Evolutionary conservation across 1,284 basidiomycete species (phyloP).

Genomic region (Macrocystidia cucumis): DNA sequence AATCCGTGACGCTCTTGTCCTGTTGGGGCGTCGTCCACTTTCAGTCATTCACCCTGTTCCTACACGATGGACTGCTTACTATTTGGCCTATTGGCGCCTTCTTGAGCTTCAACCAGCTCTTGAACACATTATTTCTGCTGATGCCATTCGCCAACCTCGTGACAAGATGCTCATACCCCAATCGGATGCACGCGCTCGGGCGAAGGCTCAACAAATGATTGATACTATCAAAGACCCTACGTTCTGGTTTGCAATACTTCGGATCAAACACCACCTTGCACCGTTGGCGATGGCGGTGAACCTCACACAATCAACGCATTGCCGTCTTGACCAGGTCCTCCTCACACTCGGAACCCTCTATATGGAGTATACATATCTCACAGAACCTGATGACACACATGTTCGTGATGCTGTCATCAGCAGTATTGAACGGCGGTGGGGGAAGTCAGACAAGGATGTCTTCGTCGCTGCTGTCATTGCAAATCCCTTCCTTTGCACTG

Average conservation of each 20-base stretch:
- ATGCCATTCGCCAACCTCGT: not conserved
- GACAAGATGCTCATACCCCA: not conserved
- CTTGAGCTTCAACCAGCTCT: slow-evolving; percentile 16
- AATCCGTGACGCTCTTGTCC: slow-evolving; percentile 10
- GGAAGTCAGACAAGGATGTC: slow-evolving; percentile 31
- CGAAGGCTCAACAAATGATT: not conserved
- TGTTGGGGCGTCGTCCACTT: not conserved
- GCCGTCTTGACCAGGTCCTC: slow-evolving; percentile 28
- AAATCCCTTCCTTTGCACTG: slow-evolving; percentile 23
- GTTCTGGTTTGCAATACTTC: not conserved
- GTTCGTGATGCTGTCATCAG: slow-evolving; percentile 16
- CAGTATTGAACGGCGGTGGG: slow-evolving; percentile 32
- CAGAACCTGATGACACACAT: slow-evolving; percentile 11
- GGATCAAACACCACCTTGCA: not conserved
- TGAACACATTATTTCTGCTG: slow-evolving; percentile 6
- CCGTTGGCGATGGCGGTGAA: slow-evolving; percentile 15
- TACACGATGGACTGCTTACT: slow-evolving; percentile 25
- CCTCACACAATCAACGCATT: slow-evolving; percentile 23
- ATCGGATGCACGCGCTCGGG: not conserved
- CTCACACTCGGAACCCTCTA: slow-evolving; percentile 24
- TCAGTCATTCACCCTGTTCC: slow-evolving; percentile 17
- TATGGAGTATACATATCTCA: slow-evolving; percentile 12
- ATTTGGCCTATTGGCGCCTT: slow-evolving; percentile 17
- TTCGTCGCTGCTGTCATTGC: slow-evolving; percentile 32
- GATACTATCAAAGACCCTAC: not conserved